Conservation (phyloP, 805 yeast species). For the Candida orba region DNA sequence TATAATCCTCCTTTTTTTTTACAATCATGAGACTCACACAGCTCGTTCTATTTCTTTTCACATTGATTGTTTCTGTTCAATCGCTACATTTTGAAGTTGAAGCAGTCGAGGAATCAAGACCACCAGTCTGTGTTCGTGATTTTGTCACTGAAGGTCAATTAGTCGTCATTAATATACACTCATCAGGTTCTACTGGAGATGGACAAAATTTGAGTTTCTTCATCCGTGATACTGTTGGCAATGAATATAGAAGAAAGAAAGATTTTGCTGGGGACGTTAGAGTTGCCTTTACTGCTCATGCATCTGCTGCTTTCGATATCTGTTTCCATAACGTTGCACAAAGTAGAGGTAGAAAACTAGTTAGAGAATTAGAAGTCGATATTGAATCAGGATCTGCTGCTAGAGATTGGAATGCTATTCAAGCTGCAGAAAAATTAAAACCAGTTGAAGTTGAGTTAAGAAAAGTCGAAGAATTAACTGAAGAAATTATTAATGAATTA, state of each 20-base stretch:
- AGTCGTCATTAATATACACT: slow-evolving; percentile 75
- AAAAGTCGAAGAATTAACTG: slow-evolving; percentile 77
- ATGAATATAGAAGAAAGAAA: slow-evolving; percentile 72
- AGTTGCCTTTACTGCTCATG: slow-evolving; percentile 80
- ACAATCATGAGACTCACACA: slow-evolving; percentile 12
- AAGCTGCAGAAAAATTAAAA: slow-evolving; percentile 85
- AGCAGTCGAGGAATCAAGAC: slow-evolving; percentile 35
- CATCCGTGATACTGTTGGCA: slow-evolving; percentile 74
- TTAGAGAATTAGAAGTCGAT: slow-evolving; percentile 79
- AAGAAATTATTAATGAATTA: slow-evolving; percentile 73
- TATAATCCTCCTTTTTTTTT: too few species aligned
- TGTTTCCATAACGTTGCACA: slow-evolving; percentile 70
- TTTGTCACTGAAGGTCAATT: slow-evolving; percentile 78
- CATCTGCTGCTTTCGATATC: slow-evolving; percentile 80
- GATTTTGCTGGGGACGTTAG: slow-evolving; percentile 67
- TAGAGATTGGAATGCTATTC: slow-evolving; percentile 94
- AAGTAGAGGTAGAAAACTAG: slow-evolving; percentile 36
- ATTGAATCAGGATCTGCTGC: slow-evolving; percentile 96
- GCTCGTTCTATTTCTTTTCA: slow-evolving; percentile 9
- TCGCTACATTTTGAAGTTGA: slow-evolving; percentile 49
- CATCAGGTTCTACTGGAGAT: slow-evolving; percentile 74
- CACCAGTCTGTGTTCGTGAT: slow-evolving; percentile 85
- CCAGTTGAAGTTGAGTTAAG: slow-evolving; percentile 90
- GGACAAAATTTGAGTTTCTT: slow-evolving; percentile 72
- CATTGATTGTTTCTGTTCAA: slow-evolving; percentile 16